Base-by-base conservation (phyloP, 2,329 filamentous ascomycete genomes). In the Endocalyx cinctus region DNA sequence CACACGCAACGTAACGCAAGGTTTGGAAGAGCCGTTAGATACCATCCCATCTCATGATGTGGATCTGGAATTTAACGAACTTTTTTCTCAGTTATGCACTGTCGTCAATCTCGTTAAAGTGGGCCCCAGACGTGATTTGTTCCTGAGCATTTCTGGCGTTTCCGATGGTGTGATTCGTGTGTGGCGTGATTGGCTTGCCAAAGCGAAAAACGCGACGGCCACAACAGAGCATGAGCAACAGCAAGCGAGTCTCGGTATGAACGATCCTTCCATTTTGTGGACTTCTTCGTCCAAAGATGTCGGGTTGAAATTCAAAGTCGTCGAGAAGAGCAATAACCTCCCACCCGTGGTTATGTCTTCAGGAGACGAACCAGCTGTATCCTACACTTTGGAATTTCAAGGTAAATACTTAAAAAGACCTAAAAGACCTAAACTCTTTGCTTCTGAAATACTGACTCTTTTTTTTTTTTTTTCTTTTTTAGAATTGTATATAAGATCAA, bases 51-150 rank as follows among this genome's bases (percentile, higher is more conserved):
- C 64, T 11, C 74, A 84, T 38, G 73, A 72, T 7, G 54, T 90
- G 26, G 66, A 68, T 28, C 64, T 92, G 2, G 85, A 89, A 43
- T 72, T 72, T 2, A 72, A 77, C 41, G 84, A 88, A 58, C 62
- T 79, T 13, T 89, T 90, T 53, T 79, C 81, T 1, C 85, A 92
- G 58, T 69, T 92, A 10, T 83, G 82, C 52, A 73, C 77, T 5
- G 67, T 77, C 16, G 75, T 75, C 6, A 85, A 80, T 49, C 59
- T 94, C 23, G 79, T 87, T 39, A 81, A 81, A 52, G 64, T 78
- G 18, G 76, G 79, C 1, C 72, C 77, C 1, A 69, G 67, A 17
- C 69, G 66, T 15, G 79, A 77, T 4, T 54, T 84, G 1, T 81
- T 87, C 43, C 62, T 76, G 33, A 79, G 72, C 49, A 77, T 79